Evolutionary conservation across 108 stramenopile species (phyloP).

Genomic region (Cyclotella sp.): DNA sequence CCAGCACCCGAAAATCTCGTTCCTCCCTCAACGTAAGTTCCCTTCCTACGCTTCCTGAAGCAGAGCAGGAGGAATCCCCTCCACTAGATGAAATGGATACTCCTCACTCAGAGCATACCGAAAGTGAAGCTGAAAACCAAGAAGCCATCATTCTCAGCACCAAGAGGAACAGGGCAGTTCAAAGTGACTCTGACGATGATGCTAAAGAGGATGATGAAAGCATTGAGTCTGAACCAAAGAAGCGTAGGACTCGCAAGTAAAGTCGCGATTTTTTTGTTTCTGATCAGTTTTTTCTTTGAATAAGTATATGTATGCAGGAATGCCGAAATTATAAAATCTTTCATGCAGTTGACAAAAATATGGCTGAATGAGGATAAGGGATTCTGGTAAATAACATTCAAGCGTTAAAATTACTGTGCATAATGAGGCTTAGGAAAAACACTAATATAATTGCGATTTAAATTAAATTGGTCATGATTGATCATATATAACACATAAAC

Average conservation of each 20-base stretch:
- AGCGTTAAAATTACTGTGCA: too few relatives aligned
- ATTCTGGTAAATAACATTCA: too few relatives aligned
- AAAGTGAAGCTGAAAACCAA: neutral
- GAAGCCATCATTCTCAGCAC: conserved; percentile 6
- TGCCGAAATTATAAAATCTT: too few relatives aligned
- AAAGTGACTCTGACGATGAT: neutral
- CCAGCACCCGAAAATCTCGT: conserved; percentile 5
- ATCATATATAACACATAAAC: too few relatives aligned
- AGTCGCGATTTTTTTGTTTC: too few relatives aligned
- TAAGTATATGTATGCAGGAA: too few relatives aligned
- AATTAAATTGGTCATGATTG: too few relatives aligned
- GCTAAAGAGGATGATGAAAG: neutral
- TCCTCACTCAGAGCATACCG: conserved; percentile 12
- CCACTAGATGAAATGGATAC: conserved; percentile 5
- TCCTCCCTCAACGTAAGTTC: conserved; percentile 16
- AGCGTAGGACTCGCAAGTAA: conserved; percentile 5
- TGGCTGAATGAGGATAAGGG: too few relatives aligned
- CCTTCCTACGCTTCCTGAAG: conserved; percentile 13
- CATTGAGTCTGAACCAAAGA: conserved; percentile 10
- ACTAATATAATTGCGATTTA: too few relatives aligned
- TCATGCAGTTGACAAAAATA: too few relatives aligned
- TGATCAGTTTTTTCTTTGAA: too few relatives aligned
- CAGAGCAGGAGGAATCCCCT: conserved; percentile 14
- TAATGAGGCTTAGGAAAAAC: too few relatives aligned
- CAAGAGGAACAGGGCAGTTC: neutral